These are phyloP conservation scores for Barnettozyma hawaiiensis DNA, from an alignment of 1,139 yeast species.

Conservation along the genomic window DNA sequence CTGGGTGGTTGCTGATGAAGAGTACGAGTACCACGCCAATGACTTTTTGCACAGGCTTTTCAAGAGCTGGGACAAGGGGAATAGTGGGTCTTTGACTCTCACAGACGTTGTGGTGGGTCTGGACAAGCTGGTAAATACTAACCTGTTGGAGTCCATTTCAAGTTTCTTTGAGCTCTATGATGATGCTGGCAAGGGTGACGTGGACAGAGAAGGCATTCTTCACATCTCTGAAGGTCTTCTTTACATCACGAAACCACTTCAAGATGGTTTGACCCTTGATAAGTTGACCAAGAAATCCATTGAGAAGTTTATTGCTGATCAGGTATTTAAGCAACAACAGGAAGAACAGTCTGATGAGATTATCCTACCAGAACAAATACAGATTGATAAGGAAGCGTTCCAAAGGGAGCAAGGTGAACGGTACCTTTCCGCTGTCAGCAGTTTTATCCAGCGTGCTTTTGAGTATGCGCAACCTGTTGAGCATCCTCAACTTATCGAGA, in stretches of 20 bases:
- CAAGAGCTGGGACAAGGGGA: slow-evolving; percentile 59
- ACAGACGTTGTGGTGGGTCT: slow-evolving; percentile 70
- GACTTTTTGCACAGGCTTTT: slow-evolving; percentile 62
- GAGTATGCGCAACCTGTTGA: slow-evolving; percentile 83
- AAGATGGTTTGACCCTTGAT: slow-evolving; percentile 60
- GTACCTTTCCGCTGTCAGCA: slow-evolving; percentile 81
- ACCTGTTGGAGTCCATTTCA: slow-evolving; percentile 73
- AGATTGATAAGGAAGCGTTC: slow-evolving; percentile 56
- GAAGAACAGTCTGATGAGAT: slow-evolving; percentile 34
- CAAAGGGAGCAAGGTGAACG: slow-evolving; percentile 72
- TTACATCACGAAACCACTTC: slow-evolving; percentile 79
- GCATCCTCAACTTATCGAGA: slow-evolving; percentile 35
- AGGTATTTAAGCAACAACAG: slow-evolving; percentile 35
- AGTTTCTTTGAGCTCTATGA: slow-evolving; percentile 77
- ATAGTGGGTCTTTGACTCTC: slow-evolving; percentile 53
- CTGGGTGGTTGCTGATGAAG: slow-evolving; percentile 51
- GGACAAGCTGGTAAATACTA: slow-evolving; percentile 62
- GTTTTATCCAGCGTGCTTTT: slow-evolving; percentile 80
- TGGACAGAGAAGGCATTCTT: slow-evolving; percentile 75
- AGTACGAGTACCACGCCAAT: slow-evolving; percentile 34
- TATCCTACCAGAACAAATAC: slow-evolving; percentile 51
- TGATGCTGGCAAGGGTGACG: slow-evolving; percentile 49
- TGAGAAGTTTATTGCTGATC: slow-evolving; percentile 61
- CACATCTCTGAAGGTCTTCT: slow-evolving; percentile 83
- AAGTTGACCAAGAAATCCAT: slow-evolving; percentile 53